Evolutionary conservation across 805 yeast species (phyloP), one percentile per base, ranked within the genome.

Genomic region (Candida morakotiae): DNA sequence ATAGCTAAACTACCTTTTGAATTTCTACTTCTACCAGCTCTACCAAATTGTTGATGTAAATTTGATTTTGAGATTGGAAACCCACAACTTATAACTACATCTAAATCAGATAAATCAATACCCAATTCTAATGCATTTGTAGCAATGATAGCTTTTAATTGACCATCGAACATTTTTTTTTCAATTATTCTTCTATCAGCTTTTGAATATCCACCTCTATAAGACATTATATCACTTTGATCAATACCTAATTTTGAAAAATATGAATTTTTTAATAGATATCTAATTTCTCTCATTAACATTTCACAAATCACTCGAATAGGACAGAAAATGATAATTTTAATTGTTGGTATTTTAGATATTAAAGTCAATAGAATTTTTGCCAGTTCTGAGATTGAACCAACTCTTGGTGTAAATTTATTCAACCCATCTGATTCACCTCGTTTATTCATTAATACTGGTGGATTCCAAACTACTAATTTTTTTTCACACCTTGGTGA

Each of bases 91-190:
- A 93, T 62, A 0, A 89, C 98, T 0, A 95, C 88, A 58, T 93
- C 98, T 32, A 93, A 65, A 10, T 83, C 85, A 34, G 98, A 95
- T 43, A 93, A 83, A 67, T 93, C 98, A 35, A 93, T 86, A 41
- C 99, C 99, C 33, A 93, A 71, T 53, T 93, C 99, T 40, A 93
- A 64, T 0, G 99, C 98, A 59, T 89, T 88, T 0, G 99, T 93
- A 0, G 98, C 91, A 4, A 93, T 78, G 19, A 94, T 85, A 0
- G 96, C 97, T 41, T 81, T 69, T 19, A 93, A 59, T 38, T 80
- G 77, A 1, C 98, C 97, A 44, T 75, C 76, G 55, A 93, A 93
- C 96, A 93, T 87, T 48, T 85, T 87, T 32, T 73, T 69, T 56
- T 93, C 99, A 40, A 93, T 91, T 38, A 78, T 73, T 46, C 98